These are phyloP conservation scores for Eutrema heterophyllum DNA, from an alignment of 345 rosid species.

Conservation along the genomic window DNA sequence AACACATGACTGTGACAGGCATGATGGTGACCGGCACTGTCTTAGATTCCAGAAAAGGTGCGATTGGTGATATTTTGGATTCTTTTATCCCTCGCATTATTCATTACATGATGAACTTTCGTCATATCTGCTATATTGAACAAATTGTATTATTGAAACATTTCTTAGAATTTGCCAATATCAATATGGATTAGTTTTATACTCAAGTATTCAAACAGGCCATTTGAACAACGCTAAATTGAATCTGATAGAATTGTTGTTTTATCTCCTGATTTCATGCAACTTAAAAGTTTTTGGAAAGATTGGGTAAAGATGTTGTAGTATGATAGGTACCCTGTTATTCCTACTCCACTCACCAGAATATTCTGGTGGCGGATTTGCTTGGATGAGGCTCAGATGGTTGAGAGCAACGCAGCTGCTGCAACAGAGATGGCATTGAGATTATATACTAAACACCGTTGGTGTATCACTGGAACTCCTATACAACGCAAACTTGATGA, in stretches of 20 bases:
- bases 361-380: conserved; percentile 98
- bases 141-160: background rate
- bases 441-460: conserved; percentile 66
- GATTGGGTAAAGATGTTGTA: conserved; percentile 19
- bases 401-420: conserved; percentile 88
- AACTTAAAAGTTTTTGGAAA: conserved; percentile 6
- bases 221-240: background rate
- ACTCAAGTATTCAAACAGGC: background rate
- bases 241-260: background rate
- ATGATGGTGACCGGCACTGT: conserved; percentile 82
- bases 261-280: background rate
- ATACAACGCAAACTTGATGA: conserved; percentile 95
- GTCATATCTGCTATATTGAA: background rate
- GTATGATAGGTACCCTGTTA: conserved; percentile 79
- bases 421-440: conserved; percentile 97
- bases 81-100: background rate
- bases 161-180: background rate
- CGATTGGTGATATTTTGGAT: conserved; percentile 19
- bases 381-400: conserved; percentile 99
- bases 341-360: conserved; percentile 84
- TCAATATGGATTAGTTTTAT: background rate
- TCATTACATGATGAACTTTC: background rate
- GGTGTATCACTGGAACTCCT: conserved; percentile 99
- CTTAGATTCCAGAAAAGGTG: conserved; percentile 95
- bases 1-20: conserved; percentile 89